Percentiles rank a stretch among this genome's conserved stretches.
Conservation (phyloP, 2,329 filamentous ascomycete genomes). For the Pseudopithomyces maydicus region DNA sequence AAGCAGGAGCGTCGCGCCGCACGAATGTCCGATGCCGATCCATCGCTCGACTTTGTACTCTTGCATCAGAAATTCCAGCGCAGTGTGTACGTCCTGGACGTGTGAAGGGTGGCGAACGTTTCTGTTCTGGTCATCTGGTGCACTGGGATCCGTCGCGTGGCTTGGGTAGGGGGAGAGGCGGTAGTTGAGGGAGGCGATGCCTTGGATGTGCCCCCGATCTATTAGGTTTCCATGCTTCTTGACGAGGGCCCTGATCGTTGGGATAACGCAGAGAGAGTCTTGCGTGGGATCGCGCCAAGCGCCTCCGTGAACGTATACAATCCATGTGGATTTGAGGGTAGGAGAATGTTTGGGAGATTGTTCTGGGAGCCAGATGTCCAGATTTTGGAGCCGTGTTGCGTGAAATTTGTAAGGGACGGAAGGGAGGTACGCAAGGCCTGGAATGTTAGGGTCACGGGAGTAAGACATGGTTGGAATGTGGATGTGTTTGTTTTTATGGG, state of each 20-base stretch:
- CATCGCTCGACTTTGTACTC: slow-evolving; percentile 55
- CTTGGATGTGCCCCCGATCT: slow-evolving; percentile 51
- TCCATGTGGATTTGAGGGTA: slow-evolving; percentile 26
- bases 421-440: slow-evolving; percentile 19
- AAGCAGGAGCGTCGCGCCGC: slow-evolving; percentile 66
- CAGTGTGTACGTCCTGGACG: slow-evolving; percentile 60
- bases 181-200: slow-evolving; percentile 69
- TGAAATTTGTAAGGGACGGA: slow-evolving; percentile 34
- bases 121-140: slow-evolving; percentile 53
- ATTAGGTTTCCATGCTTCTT: slow-evolving; percentile 17
- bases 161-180: slow-evolving; percentile 60
- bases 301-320: slow-evolving; percentile 56
- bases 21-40: slow-evolving; percentile 66
- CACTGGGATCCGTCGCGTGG: slow-evolving; percentile 52
- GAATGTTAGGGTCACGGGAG: slow-evolving; percentile 5
- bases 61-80: slow-evolving; percentile 56
- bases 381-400: slow-evolving; percentile 44
- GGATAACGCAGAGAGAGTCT: slow-evolving; percentile 39
- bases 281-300: slow-evolving; percentile 56
- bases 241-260: slow-evolving; percentile 45
- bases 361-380: slow-evolving; percentile 50
- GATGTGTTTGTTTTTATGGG: background rate
- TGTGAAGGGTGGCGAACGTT: slow-evolving; percentile 65
- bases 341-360: slow-evolving; percentile 21
- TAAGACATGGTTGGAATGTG: slow-evolving; percentile 19